Evolutionary conservation across 805 yeast genomes (phyloP).

Genomic region (Hanseniaspora meyeri): DNA sequence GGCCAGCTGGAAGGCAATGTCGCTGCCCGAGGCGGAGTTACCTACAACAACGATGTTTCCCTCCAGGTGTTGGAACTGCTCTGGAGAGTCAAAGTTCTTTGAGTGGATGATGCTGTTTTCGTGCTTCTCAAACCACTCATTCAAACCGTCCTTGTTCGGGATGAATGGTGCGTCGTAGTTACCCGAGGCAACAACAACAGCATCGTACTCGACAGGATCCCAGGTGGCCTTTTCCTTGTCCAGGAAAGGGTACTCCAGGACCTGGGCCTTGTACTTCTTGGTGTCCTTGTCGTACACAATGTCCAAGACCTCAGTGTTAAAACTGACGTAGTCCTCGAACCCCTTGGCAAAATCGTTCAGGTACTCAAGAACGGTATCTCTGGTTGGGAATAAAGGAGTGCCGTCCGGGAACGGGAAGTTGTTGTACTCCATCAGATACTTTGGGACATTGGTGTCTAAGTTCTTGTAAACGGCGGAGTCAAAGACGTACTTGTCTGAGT

Average conservation of each 20-base stretch:
- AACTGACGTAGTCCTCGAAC: conserved; percentile 32
- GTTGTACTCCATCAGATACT: conserved; percentile 50
- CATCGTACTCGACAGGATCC: conserved; percentile 36
- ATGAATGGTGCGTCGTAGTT: conserved; percentile 49
- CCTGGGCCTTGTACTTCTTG: conserved; percentile 33
- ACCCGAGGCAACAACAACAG: conserved; percentile 53
- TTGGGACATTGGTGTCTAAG: conserved; percentile 56
- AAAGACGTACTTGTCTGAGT: conserved; percentile 27
- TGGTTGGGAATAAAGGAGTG: conserved; percentile 43
- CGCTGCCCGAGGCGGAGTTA: conserved; percentile 66
- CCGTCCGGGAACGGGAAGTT: conserved; percentile 35
- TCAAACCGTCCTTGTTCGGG: conserved; percentile 45
- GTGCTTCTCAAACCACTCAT: conserved; percentile 32
- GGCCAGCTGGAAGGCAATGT: conserved; percentile 52
- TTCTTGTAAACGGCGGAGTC: conserved; percentile 47
- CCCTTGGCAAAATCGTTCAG: conserved; percentile 39
- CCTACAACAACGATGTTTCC: conserved; percentile 54
- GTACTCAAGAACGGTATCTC: conserved; percentile 48
- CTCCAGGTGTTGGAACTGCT: conserved; percentile 29
- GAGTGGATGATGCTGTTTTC: conserved; percentile 48
- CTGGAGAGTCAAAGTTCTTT: conserved; percentile 39
- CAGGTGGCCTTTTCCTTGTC: neutral
- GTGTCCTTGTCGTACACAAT: conserved; percentile 22
- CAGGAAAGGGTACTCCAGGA: conserved; percentile 13
- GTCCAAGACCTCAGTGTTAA: conserved; percentile 37